phyloP scores from a whole-genome alignment of 2,329 filamentous ascomycete genomes.

The Trichoderma sp. region DNA sequence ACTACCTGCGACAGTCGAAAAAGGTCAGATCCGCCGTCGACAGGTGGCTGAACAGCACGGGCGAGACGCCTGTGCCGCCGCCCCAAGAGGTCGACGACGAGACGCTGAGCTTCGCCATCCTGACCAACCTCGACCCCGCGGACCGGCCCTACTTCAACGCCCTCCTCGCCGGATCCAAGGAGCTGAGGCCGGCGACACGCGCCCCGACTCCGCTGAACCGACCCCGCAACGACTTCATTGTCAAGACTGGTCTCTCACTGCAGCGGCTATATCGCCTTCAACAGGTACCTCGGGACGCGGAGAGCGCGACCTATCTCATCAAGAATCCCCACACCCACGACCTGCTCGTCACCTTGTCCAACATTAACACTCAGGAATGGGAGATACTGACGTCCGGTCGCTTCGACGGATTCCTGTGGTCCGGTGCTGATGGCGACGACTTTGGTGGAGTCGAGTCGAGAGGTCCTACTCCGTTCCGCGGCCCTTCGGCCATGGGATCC shows the following conservation, averaged over 20 bases:
- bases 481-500: conserved; percentile 47
- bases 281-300: conserved; percentile 76
- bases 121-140: conserved; percentile 78
- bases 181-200: conserved; percentile 58
- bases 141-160: conserved; percentile 82
- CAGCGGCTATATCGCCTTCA: conserved; percentile 81
- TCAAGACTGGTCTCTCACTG: conserved; percentile 74
- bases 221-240: conserved; percentile 70
- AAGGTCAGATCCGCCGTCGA: conserved; percentile 92
- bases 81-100: conserved; percentile 93
- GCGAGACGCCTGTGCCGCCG: conserved; percentile 70
- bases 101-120: conserved; percentile 88
- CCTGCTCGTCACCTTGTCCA: conserved; percentile 80
- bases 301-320: conserved; percentile 82
- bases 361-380: conserved; percentile 92
- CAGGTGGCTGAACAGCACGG: conserved; percentile 82
- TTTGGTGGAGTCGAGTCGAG: conserved; percentile 52
- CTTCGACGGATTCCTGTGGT: conserved; percentile 95
- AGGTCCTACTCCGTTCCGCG: conserved; percentile 57
- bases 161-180: conserved; percentile 64
- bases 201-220: conserved; percentile 71
- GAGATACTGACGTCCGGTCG: conserved; percentile 91
- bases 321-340: conserved; percentile 82
- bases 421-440: conserved; percentile 73
- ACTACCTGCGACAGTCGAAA: conserved; percentile 88